Conservation (phyloP, 2,329 filamentous ascomycete genomes). For the Pseudocercospora cruenta region DNA sequence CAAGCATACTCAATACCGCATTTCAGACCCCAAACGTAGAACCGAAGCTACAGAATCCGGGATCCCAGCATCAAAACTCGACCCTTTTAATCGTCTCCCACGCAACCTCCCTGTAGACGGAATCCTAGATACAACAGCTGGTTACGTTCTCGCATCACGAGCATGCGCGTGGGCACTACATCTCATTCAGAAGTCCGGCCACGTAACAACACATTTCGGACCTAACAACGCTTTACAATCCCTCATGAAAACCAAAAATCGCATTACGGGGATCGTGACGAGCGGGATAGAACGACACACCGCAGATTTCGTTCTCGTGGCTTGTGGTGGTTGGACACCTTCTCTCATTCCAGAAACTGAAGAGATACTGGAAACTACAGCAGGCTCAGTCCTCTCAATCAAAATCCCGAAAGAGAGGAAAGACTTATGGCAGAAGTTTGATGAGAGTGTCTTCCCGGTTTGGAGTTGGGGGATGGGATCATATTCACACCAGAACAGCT, state of each 20-base stretch:
- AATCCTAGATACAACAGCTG: conserved; percentile 27
- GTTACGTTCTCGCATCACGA: conserved; percentile 25
- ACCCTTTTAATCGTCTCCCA: conserved; percentile 22
- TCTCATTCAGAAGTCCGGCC: conserved; percentile 11
- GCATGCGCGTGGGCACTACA: conserved; percentile 28
- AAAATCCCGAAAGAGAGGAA: conserved; percentile 45
- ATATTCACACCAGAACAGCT: conserved; percentile 8
- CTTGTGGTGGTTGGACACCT: conserved; percentile 37
- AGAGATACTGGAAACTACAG: conserved; percentile 52
- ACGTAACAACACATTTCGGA: conserved; percentile 25
- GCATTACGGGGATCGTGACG: conserved; percentile 27
- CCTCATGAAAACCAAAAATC: conserved; percentile 17
- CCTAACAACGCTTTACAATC: conserved; percentile 17
- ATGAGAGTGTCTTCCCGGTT: conserved; percentile 51
- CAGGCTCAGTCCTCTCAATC: conserved; percentile 51
- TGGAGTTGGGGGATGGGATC: conserved; percentile 40
- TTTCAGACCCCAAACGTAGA: conserved; percentile 25
- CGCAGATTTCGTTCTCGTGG: conserved; percentile 34
- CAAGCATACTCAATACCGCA: conserved; percentile 34
- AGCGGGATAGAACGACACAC: conserved; percentile 49
- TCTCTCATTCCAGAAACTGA: conserved; percentile 47
- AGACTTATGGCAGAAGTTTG: conserved; percentile 47
- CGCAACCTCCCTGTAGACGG: conserved; percentile 20
- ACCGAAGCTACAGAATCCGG: conserved; percentile 16
- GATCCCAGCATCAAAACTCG: conserved; percentile 23